Evolutionary conservation across 345 rosid genomes (phyloP).

Genomic region (Arabidopsis suecica): DNA sequence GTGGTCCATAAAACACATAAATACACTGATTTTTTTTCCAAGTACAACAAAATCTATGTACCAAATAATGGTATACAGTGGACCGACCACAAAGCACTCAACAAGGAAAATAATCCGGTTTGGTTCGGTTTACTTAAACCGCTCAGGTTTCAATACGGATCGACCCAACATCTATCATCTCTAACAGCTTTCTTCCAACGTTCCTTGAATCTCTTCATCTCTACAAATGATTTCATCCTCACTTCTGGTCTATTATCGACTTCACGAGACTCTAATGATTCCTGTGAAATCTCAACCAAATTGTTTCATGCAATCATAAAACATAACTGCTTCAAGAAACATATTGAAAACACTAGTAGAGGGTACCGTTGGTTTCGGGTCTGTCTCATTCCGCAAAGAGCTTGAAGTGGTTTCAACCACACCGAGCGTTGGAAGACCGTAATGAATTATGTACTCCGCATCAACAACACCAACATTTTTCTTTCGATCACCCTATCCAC

Average conservation of each 20-base stretch:
- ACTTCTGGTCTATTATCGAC: conserved; percentile 72
- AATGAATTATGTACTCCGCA: conserved; percentile 83
- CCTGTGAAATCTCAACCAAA: conserved; percentile 48
- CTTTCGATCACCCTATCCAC: conserved; percentile 76
- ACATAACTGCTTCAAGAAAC: conserved; percentile 13
- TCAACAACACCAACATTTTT: conserved; percentile 93
- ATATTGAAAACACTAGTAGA: conserved; percentile 23
- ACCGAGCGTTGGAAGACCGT: conserved; percentile 86
- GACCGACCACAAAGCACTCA: conserved; percentile 11
- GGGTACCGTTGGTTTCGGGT: conserved; percentile 36
- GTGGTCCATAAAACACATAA: conserved; percentile 18
- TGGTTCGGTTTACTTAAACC: conserved; percentile 28
- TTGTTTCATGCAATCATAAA: neutral
- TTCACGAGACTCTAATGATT: conserved; percentile 45
- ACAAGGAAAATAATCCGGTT: conserved; percentile 23
- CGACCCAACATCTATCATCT: conserved; percentile 84
- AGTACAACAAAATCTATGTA: conserved; percentile 30
- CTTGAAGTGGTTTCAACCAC: conserved; percentile 49
- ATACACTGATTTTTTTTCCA: neutral
- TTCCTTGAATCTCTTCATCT: conserved; percentile 69
- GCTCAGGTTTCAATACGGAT: conserved; percentile 54
- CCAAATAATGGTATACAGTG: conserved; percentile 28
- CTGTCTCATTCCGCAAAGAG: conserved; percentile 27
- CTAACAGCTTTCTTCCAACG: conserved; percentile 73
- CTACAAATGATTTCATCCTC: conserved; percentile 70